These are phyloP conservation scores for Tinospora cordifolia DNA, from an alignment of 164 flowering plant species.

Conservation along the genomic window DNA sequence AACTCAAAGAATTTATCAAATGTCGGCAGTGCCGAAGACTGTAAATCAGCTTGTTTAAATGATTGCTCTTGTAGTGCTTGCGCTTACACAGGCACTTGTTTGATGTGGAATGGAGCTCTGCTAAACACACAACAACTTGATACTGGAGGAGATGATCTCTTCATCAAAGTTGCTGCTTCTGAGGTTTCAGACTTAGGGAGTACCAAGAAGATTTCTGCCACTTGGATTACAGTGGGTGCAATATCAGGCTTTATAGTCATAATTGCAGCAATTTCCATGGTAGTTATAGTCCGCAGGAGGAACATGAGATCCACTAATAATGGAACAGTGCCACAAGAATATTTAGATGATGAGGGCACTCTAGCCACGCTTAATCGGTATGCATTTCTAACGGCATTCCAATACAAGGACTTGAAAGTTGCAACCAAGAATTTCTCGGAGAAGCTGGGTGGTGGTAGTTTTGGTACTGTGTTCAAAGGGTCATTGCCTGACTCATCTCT, in stretches of 20 bases:
- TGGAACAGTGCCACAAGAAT: not conserved
- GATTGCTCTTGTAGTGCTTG: conserved; percentile 19
- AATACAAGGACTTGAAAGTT: conserved; percentile 11
- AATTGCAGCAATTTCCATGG: conserved; percentile 20
- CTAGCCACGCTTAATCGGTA: conserved; percentile 10
- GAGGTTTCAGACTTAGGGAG: not conserved
- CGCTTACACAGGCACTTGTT: conserved; percentile 24
- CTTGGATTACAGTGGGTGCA: conserved; percentile 12
- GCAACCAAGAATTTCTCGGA: conserved; percentile 39
- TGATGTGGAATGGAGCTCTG: conserved; percentile 25
- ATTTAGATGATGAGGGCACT: not conserved
- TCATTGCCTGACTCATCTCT: conserved; percentile 28
- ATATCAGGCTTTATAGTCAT: conserved; percentile 6
- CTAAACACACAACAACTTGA: conserved; percentile 16
- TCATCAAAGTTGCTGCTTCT: conserved; percentile 18
- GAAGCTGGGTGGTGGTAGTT: conserved; percentile 9
- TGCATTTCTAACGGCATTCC: no score
- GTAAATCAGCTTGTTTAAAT: conserved; percentile 24
- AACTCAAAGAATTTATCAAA: not conserved
- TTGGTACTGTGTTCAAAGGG: not conserved
- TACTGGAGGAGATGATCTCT: conserved; percentile 13
- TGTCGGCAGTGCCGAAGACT: conserved; percentile 11
- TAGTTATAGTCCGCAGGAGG: conserved; percentile 31
- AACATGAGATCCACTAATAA: conserved; percentile 23
- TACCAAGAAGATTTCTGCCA: not conserved